These are phyloP conservation scores for Dimocarpus longan DNA, from an alignment of 345 rosid species.

Conservation along the genomic window DNA sequence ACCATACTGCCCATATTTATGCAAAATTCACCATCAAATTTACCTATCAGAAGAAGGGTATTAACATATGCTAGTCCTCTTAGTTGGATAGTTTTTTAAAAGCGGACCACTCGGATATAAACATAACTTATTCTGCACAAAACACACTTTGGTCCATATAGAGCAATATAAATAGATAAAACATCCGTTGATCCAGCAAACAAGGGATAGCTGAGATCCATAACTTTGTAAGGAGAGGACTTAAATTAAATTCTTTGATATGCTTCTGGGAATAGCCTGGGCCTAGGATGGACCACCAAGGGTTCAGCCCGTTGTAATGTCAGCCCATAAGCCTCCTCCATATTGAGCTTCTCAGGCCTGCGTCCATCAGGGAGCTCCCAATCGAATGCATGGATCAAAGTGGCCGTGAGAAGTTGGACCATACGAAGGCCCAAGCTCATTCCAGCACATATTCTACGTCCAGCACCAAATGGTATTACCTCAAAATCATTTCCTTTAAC, in stretches of 20 bases:
- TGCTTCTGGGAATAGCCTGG: slow-evolving; percentile 44
- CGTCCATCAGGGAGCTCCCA: slow-evolving; percentile 65
- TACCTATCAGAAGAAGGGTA: too few relatives aligned
- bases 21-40: too few relatives aligned
- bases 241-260: slow-evolving; percentile 14
- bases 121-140: too few relatives aligned
- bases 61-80: too few relatives aligned
- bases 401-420: slow-evolving; percentile 65
- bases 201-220: too few relatives aligned
- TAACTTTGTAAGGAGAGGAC: too few relatives aligned
- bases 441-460: slow-evolving; percentile 85
- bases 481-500: slow-evolving; percentile 72
- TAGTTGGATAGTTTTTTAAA: too few relatives aligned
- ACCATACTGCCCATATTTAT: too few relatives aligned
- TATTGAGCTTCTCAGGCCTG: slow-evolving; percentile 56
- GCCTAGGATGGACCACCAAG: slow-evolving; percentile 60
- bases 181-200: too few relatives aligned
- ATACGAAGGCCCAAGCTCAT: slow-evolving; percentile 73
- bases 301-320: slow-evolving; percentile 70
- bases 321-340: slow-evolving; percentile 81
- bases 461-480: slow-evolving; percentile 86
- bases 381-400: slow-evolving; percentile 65
- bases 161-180: too few relatives aligned
- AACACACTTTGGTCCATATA: too few relatives aligned
- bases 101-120: too few relatives aligned